These are phyloP conservation scores for Metschnikowia santaceciliae DNA, from an alignment of 805 yeast genomes.

Conservation along the genomic window DNA sequence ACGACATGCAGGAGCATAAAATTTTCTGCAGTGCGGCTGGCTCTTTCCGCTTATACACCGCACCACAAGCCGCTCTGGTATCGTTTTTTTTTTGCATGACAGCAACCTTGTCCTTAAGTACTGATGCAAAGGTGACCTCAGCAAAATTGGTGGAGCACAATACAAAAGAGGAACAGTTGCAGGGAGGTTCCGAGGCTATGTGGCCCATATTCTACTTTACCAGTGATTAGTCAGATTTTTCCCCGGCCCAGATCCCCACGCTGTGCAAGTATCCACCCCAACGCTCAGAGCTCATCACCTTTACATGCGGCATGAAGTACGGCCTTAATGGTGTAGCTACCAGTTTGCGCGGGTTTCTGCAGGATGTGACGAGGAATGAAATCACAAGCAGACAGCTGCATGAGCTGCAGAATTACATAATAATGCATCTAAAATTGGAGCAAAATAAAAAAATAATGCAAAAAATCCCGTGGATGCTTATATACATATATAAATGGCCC, in stretches of 20 bases:
- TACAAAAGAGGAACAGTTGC: not conserved
- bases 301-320: slow-evolving; percentile 1
- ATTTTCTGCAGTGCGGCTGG: slow-evolving; percentile 1
- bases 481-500: slow-evolving; percentile 6
- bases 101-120: not conserved
- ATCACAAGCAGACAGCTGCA: slow-evolving; percentile 1
- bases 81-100: not conserved
- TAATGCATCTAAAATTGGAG: slow-evolving; percentile 5
- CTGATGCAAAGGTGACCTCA: not conserved
- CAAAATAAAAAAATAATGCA: not conserved
- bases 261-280: not conserved
- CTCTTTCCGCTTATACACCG: not conserved
- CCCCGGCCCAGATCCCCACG: slow-evolving; percentile 1
- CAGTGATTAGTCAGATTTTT: not conserved
- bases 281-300: slow-evolving; percentile 3
- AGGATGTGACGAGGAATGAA: not conserved
- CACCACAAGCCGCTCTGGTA: not conserved
- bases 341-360: not conserved
- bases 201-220: too few species aligned
- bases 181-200: too few species aligned
- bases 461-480: not conserved
- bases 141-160: not conserved
- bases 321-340: not conserved
- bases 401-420: slow-evolving; percentile 5
- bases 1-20: not conserved